A percentile compares a stretch with the other conserved stretches of the same genome.
These are phyloP conservation scores for Rhododendron mucronatum DNA, from an alignment of 148 eudicot genomes.

Conservation along the genomic window DNA sequence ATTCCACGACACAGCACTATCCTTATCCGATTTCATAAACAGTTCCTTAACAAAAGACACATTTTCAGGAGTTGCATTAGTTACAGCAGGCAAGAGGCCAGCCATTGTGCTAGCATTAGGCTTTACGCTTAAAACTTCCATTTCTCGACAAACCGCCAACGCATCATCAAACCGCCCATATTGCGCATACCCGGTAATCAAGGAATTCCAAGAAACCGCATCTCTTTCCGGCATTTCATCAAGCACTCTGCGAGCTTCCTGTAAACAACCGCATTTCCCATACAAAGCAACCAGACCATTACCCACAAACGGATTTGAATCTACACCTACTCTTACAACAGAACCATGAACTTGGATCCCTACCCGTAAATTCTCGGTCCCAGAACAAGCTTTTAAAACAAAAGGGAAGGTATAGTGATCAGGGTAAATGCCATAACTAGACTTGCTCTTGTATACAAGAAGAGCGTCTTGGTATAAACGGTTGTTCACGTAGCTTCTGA, in stretches of 20 bases:
- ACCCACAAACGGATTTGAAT: slow-evolving; percentile 46
- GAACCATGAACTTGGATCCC: slow-evolving; percentile 56
- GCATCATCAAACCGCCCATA: slow-evolving; percentile 67
- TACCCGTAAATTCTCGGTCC: slow-evolving; percentile 39
- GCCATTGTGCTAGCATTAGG: slow-evolving; percentile 83
- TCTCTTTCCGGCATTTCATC: slow-evolving; percentile 56
- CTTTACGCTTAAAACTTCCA: slow-evolving; percentile 34
- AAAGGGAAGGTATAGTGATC: slow-evolving; percentile 83
- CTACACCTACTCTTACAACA: slow-evolving; percentile 47
- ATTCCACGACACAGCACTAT: slow-evolving; percentile 63
- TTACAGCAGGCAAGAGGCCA: slow-evolving; percentile 65
- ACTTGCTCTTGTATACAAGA: slow-evolving; percentile 42
- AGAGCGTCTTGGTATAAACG: slow-evolving; percentile 46
- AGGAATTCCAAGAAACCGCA: slow-evolving; percentile 74
- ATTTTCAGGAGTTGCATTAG: slow-evolving; percentile 42
- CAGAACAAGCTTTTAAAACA: slow-evolving; percentile 68
- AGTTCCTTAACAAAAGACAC: slow-evolving; percentile 51
- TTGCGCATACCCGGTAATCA: slow-evolving; percentile 67
- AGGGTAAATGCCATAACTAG: slow-evolving; percentile 26
- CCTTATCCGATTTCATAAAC: slow-evolving; percentile 37
- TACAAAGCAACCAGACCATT: slow-evolving; percentile 77
- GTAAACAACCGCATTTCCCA: slow-evolving; percentile 61
- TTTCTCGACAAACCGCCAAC: slow-evolving; percentile 52
- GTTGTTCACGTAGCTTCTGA: slow-evolving; percentile 72
- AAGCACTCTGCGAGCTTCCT: slow-evolving; percentile 45